These are phyloP conservation scores for Metschnikowia similis DNA, from an alignment of 805 yeast genomes.

Conservation along the genomic window DNA sequence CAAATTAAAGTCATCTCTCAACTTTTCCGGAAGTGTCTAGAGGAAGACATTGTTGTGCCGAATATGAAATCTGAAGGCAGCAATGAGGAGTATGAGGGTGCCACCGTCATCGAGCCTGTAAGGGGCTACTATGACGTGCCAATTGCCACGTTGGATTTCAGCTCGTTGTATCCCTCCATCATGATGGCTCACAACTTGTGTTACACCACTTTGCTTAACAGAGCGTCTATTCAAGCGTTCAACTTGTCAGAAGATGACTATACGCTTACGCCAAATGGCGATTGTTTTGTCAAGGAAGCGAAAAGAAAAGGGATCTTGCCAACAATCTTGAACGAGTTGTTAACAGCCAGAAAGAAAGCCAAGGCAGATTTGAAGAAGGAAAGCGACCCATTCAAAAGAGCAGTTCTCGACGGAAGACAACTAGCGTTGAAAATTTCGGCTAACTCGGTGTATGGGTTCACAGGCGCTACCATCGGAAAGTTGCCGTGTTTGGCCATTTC, in stretches of 20 bases:
- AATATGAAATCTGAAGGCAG: constrained; percentile 79
- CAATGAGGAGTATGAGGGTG: constrained; percentile 96
- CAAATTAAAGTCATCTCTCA: constrained; percentile 97
- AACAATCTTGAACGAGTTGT: constrained; percentile 81
- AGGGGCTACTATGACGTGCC: constrained; percentile 97
- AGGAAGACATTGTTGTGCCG: constrained; percentile 84
- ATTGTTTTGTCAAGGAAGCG: constrained; percentile 70
- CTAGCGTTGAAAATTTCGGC: constrained; percentile 95
- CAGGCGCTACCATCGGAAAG: constrained; percentile 98
- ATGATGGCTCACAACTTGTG: constrained; percentile 91
- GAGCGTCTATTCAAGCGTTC: constrained; percentile 61
- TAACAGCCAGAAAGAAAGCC: constrained; percentile 90
- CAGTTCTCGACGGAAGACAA: constrained; percentile 95
- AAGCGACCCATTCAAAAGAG: constrained; percentile 88
- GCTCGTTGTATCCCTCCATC: constrained; percentile 91
- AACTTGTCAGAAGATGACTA: constrained; percentile 71
- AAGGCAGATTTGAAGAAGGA: constrained; percentile 87
- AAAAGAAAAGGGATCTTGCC: constrained; percentile 85
- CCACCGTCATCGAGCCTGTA: constrained; percentile 94
- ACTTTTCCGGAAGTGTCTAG: constrained; percentile 85
- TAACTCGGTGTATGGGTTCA: constrained; percentile 96
- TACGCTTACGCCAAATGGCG: constrained; percentile 86
- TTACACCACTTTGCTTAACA: constrained; percentile 81
- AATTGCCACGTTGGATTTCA: constrained; percentile 95
- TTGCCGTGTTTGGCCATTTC: constrained; percentile 95